A percentile compares a stretch with the other conserved stretches of the same genome.
Conservation (phyloP, 306 rosid genomes). For the Dryas drummondii region DNA sequence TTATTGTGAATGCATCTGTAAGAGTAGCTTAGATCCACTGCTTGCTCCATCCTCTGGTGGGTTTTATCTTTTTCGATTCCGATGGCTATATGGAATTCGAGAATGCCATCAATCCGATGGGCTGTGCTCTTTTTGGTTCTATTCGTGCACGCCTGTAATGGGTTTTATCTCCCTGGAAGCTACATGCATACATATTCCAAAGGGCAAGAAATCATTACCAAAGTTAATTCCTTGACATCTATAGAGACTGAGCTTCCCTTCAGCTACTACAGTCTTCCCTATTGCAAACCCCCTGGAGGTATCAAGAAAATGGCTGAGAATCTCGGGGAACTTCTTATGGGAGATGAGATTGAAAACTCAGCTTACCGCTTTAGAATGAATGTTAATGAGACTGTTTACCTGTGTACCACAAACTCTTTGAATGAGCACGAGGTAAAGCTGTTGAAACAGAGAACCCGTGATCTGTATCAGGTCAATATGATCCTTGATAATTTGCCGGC, state of each 20-base stretch:
- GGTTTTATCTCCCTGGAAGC: conserved; percentile 91
- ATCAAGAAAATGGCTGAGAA: conserved; percentile 90
- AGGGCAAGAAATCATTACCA: conserved; percentile 53
- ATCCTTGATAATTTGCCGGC: conserved; percentile 92
- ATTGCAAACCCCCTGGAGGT: conserved; percentile 58
- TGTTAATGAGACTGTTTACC: conserved; percentile 64
- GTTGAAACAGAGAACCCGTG: conserved; percentile 82
- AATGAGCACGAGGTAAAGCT: conserved; percentile 74
- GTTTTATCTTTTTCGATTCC: conserved; percentile 19
- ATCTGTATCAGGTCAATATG: conserved; percentile 94
- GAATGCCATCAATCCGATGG: conserved; percentile 35
- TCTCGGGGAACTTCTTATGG: conserved; percentile 91
- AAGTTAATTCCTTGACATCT: conserved; percentile 92
- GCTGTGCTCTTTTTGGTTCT: conserved; percentile 31
- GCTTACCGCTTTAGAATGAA: conserved; percentile 75
- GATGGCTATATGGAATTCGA: conserved; percentile 46
- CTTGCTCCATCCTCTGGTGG: conserved; percentile 15
- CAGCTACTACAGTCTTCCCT: conserved; percentile 86
- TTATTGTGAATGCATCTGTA: conserved; percentile 31
- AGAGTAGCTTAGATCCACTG: conserved; percentile 33
- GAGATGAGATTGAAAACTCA: conserved; percentile 88
- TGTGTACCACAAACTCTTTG: conserved; percentile 64
- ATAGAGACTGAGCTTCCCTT: conserved; percentile 96
- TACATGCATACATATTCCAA: conserved; percentile 83
- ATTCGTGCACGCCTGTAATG: conserved; percentile 42